Evolutionary conservation across 495 filamentous ascomycete species (phyloP), one percentile per base, ranked within the genome.

Genomic region (Melanomma pulvis-pyrius): DNA sequence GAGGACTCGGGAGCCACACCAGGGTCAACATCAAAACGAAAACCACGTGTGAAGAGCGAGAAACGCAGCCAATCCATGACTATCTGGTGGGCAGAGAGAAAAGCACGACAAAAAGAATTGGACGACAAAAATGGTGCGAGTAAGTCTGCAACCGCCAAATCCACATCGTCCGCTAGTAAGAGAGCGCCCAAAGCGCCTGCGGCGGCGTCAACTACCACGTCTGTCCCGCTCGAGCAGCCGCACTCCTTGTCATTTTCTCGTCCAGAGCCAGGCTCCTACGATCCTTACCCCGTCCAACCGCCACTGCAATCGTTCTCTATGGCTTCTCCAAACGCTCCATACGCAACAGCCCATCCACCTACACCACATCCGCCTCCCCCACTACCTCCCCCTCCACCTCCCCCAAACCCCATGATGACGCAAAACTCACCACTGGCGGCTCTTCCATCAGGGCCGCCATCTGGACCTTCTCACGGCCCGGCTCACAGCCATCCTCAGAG

Each of bases 71-170:
- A 74, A 41, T 63, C 51, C 8, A 76, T 76, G 74, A 76, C 74
- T 28, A 64, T 72, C 1, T 76, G 74, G 74, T 76, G 74, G 74
- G 73, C 73, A 29, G 69, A 75, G 61, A 71, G 74, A 13, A 76
- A 76, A 62, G 67, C 65, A 4, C 65, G 67, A 5, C 55, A 59
- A 28, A 67, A 63, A 32, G 69, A 71, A 34, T 22, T 56, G 34
- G 59, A 68, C 22, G 65, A 54, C 24, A 61, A 53, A 48, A 47
- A 55, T 32, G 32, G 52, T 15, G 63, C 21, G 3, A 44, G 21
- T 26, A 57, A 57, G 44, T 5, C 34, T 52, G 21, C 26, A 5
- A 12, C 49, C 61, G 28, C 60, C 1, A 15, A 30, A 24, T 29
- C 60, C 7, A 55, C 22, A 22, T 19, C 39, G 22, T 53, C 55